Evolutionary conservation across 2,329 filamentous ascomycete species (phyloP), one percentile per base, ranked within the genome.

Genomic region (Ascochyta clinopodiicola): DNA sequence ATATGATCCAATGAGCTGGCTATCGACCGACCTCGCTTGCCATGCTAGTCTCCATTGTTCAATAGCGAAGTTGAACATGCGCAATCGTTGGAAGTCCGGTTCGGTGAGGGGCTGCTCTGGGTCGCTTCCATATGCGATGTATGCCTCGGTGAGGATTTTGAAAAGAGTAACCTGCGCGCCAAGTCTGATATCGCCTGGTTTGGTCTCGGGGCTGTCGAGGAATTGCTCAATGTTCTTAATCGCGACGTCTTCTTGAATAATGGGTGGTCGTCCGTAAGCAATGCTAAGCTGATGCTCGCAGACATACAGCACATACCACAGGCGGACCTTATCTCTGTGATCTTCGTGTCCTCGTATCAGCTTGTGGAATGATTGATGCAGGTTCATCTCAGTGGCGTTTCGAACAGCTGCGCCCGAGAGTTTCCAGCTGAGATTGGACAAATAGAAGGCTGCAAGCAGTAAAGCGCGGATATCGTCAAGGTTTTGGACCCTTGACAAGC

Each of bases 21-120:
- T 70, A 31, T 72, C 68, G 5, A 61, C 64, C 1, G 69, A 72
- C 31, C 69, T 60, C 21, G 68, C 59, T 56, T 77, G 72, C 76
- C 75, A 78, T 8, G 64, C 65, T 44, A 76, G 68, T 7, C 76
- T 68, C 77, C 77, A 79, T 48, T 77, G 73, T 29, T 79, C 77
- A n/a, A 79, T 77, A 29, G 75, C 73, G 25, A 78, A 70, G 53
- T 78, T 78, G 63, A 78, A 78, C 44, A 70, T 66, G 35, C 75
- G 70, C 13, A 79, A 57, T 51, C 73, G 69, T 22, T 70, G 71
- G 25, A 79, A 74, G 44, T 78, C 76, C 1, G 65, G 60, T 42
- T 75, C 75, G 0, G 67, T 64, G 0, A 78, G 62, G 12, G 74
- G 70, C 67, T 75, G 66, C 73, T 71, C 68, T 25, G 67, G 65